These are phyloP conservation scores for Triticum urartu DNA, from an alignment of 176 grass and related monocot genomes.

Conservation along the genomic window DNA sequence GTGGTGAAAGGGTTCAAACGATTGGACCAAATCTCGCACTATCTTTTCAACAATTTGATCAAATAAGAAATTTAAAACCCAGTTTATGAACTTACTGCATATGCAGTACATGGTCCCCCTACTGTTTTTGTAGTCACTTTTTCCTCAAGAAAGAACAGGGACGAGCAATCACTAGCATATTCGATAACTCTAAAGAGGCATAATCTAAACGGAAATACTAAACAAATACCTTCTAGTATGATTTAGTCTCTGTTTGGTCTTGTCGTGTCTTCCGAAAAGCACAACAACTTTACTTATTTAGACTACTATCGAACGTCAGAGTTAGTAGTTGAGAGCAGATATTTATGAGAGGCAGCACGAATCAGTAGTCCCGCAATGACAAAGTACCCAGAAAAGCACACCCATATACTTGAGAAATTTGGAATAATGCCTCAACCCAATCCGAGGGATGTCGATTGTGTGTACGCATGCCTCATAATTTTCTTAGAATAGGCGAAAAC, in stretches of 20 bases:
- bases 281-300: background rate
- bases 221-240: background rate
- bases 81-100: background rate
- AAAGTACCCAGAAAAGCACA: background rate
- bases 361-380: background rate
- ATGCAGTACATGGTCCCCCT: background rate
- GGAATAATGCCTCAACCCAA: background rate
- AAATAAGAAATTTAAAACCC: background rate
- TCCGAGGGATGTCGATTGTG: background rate
- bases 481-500: background rate
- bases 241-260: background rate
- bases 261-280: background rate
- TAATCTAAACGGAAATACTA: background rate
- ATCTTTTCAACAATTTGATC: background rate
- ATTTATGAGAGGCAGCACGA: background rate
- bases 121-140: background rate
- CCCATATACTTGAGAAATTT: background rate
- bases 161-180: background rate
- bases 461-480: background rate
- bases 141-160: background rate
- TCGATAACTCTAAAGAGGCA: background rate
- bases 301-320: background rate
- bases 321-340: background rate
- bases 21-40: too few species aligned
- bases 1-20: too few species aligned